Evolutionary conservation across 179 eudicot species (phyloP), one percentile per base, ranked within the genome.

Genomic region (Corrigiola litoralis): DNA sequence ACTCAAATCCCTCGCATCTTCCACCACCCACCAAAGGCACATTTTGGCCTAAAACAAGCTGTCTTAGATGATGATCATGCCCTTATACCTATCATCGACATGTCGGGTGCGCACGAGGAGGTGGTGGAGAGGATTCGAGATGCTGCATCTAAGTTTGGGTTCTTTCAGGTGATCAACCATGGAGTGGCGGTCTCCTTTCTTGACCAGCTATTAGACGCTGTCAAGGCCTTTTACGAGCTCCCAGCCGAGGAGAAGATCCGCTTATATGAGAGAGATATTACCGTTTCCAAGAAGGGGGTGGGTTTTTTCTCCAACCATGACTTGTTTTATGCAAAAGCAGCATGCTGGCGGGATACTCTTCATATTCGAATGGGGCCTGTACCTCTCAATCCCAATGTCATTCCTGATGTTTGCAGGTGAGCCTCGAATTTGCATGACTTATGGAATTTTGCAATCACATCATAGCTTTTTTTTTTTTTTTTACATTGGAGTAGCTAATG

Each of bases 341-440:
- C 90, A 38, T 85, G 91, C 71, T 87, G 95, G 95, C 71, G 90
- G 16, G 95, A 87, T 57, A 79, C 95, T 1, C 37, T 87, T 57
- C 80, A 80, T 56, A 7, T 81, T 32, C 67, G 81, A 20, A 20
- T 73, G 21, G 76, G 70, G 1, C 81, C 88, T 14, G 21, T 13
- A 4, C 20, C 73, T n/a, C 68, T 77, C 1, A 55, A 54, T 32
- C 75, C 72, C 32, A 60, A 40, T 17, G 18, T 13, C 20, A 56
- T 87, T 2, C 87, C 84, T 0, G 69, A 60, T 17, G 49, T 65
- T 2, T 73, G 77, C 68, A 73, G 78, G 81, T 77, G 4, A 20
- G 45, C 7, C 16, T 1, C 2, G 44, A 40, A 40, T n/a, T 40
- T n/a, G n/a, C n/a, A n/a, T n/a, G n/a, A n/a, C n/a, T n/a, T n/a